Base-by-base conservation (phyloP, 306 rosid genomes). In the Glycine soja region DNA sequence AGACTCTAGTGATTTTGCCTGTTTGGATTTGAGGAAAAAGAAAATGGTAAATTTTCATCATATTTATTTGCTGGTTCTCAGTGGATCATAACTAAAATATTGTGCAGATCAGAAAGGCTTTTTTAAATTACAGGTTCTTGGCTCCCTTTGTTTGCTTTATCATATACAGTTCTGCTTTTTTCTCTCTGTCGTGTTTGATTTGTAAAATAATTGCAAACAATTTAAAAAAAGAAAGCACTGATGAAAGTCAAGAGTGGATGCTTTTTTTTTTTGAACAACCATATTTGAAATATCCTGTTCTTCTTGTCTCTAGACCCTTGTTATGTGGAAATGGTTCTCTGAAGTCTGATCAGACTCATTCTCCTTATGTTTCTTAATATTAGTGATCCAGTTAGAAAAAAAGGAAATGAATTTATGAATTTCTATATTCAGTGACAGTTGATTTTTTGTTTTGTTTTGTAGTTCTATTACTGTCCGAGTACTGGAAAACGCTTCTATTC, bases 11-110 rank as follows among this genome's bases (percentile, higher is more conserved):
- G 36, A 50, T 76, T 12, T 7, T 43, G 62, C 46, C 66, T 38
- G 5, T 51, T 66, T 52, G 53, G 43, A 16, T 65, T 53, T 51
- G 52, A 36, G 40, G 45, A 48, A 48, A 50, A 43, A 43, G n/a
- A 12, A 40, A 66, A 77, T 77, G 53, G 64, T 38, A 53, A 52
- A 52, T 16, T 66, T 12, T 40, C 45, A 77, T 38, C 64, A 24
- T 24, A 62, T 62, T 47, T 63, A 14, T 47, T 61, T 51, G 30
- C 47, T 12, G n/a, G 80, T 8, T 13, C 7, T 61, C 12, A 32
- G 72, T 14, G 30, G 5, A 76, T 18, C 73, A 64, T 32, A 63
- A 32, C 56, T 66, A 51, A 52, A 50, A 43, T 43, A 43, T 43
- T 43, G 47, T 43, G 47, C 9, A 43, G 47, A 43, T 43, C 7